Conservation (phyloP, 441 rosid species). For the Hura crepitans region DNA sequence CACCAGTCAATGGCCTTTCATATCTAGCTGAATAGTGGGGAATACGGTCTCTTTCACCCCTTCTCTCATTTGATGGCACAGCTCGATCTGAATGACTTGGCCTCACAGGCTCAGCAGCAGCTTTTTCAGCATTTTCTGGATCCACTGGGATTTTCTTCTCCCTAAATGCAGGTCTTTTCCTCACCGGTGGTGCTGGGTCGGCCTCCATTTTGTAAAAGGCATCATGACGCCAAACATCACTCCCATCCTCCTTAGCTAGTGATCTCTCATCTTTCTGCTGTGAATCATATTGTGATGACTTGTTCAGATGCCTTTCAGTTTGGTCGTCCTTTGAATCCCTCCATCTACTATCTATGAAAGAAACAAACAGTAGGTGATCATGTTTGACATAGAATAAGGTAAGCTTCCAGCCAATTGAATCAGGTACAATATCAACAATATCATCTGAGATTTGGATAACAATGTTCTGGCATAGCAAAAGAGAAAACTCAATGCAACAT, state of each 20-base stretch:
- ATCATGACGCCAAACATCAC: slow-evolving; percentile 58
- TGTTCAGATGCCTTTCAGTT: slow-evolving; percentile 36
- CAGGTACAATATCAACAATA: not conserved
- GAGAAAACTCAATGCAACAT: not conserved
- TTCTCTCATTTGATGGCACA: slow-evolving; percentile 36
- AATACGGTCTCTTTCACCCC: slow-evolving; percentile 47
- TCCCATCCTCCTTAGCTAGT: slow-evolving; percentile 38
- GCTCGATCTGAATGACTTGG: slow-evolving; percentile 25
- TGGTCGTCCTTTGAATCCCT: slow-evolving; percentile 54
- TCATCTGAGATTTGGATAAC: not conserved
- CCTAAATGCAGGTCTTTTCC: slow-evolving; percentile 80
- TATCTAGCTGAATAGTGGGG: slow-evolving; percentile 34
- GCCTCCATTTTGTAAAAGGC: slow-evolving; percentile 54
- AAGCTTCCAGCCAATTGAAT: not conserved
- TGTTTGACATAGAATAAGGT: not conserved
- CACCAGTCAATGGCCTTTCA: slow-evolving; percentile 41
- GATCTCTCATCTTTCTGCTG: slow-evolving; percentile 41
- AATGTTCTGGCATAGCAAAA: slow-evolving; percentile 2
- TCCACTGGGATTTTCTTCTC: slow-evolving; percentile 59
- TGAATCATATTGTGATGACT: slow-evolving; percentile 27
- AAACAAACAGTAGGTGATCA: slow-evolving; percentile 1
- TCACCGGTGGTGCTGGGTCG: slow-evolving; percentile 38
- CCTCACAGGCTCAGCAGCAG: slow-evolving; percentile 35
- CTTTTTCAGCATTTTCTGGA: slow-evolving; percentile 33
- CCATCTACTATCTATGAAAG: slow-evolving; percentile 51